phyloP scores from a whole-genome alignment of 805 yeast species.

The Ogataea pilisensis region DNA sequence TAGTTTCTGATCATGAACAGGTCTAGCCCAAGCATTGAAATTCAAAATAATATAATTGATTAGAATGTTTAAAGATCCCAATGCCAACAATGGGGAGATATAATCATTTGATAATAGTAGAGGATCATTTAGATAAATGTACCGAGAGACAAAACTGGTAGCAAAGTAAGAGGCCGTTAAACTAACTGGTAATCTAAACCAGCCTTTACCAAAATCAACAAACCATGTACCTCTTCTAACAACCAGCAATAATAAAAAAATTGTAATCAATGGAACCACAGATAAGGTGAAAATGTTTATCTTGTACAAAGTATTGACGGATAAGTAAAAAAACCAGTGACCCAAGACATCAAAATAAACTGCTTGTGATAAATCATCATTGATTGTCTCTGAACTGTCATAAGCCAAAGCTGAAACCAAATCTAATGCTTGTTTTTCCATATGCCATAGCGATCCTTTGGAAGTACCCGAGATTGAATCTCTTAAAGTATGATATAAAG shows the following conservation, averaged over 20 bases:
- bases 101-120: constrained; percentile 48
- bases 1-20: constrained; percentile 58
- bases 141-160: constrained; percentile 34
- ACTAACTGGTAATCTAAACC: constrained; percentile 59
- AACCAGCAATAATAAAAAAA: constrained; percentile 45
- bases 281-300: constrained; percentile 50
- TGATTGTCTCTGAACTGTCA: constrained; percentile 28
- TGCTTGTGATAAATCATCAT: constrained; percentile 40
- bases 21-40: constrained; percentile 38
- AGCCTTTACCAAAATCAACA: constrained; percentile 38
- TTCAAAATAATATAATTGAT: constrained; percentile 55
- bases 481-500: constrained; percentile 72
- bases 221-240: constrained; percentile 46
- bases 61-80: constrained; percentile 45
- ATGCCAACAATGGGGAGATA: constrained; percentile 44
- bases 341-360: constrained; percentile 66
- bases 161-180: constrained; percentile 40
- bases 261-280: constrained; percentile 49
- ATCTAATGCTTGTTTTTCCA: constrained; percentile 71
- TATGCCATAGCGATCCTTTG: constrained; percentile 75
- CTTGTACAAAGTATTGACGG: constrained; percentile 46
- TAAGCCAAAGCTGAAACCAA: constrained; percentile 44
- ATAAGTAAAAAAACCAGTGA: constrained; percentile 46
- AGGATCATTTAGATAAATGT: constrained; percentile 43
- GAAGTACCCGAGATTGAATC: constrained; percentile 66